Evolutionary conservation across 2,329 filamentous ascomycete genomes (phyloP).

Genomic region (Sclerotinia nivalis): DNA sequence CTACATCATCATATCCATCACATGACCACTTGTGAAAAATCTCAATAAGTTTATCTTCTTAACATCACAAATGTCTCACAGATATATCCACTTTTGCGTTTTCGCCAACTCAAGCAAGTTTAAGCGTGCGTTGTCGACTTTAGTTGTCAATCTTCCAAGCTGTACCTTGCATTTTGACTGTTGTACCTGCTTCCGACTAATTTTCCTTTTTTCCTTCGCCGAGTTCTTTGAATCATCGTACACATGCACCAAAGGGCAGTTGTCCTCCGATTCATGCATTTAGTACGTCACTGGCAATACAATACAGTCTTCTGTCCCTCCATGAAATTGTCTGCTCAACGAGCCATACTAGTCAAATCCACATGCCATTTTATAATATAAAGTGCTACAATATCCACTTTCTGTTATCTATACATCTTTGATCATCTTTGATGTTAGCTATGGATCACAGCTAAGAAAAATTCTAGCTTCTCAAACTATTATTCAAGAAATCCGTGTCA

Average conservation of each 20-base stretch:
- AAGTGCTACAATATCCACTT: background rate
- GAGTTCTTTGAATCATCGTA: background rate
- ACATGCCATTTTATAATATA: background rate
- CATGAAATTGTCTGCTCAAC: background rate
- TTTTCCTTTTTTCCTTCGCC: background rate
- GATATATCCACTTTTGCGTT: background rate
- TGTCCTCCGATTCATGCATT: background rate
- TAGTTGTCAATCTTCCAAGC: background rate
- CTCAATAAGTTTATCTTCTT: background rate
- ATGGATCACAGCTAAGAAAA: background rate
- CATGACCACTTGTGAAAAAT: background rate
- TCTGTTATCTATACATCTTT: background rate
- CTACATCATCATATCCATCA: background rate
- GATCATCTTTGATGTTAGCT: background rate
- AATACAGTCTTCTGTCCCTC: background rate
- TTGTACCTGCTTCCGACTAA: background rate
- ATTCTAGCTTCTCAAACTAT: background rate
- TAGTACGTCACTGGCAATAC: background rate
- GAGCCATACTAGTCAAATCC: background rate
- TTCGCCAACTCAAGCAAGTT: background rate
- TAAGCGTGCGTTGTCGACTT: conserved; percentile 3
- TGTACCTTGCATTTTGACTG: conserved; percentile 4
- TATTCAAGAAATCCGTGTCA: background rate
- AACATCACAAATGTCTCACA: conserved; percentile 9
- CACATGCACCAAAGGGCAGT: background rate